phyloP scores from a whole-genome alignment of 495 filamentous ascomycete species.

The Penicillium manginii region DNA sequence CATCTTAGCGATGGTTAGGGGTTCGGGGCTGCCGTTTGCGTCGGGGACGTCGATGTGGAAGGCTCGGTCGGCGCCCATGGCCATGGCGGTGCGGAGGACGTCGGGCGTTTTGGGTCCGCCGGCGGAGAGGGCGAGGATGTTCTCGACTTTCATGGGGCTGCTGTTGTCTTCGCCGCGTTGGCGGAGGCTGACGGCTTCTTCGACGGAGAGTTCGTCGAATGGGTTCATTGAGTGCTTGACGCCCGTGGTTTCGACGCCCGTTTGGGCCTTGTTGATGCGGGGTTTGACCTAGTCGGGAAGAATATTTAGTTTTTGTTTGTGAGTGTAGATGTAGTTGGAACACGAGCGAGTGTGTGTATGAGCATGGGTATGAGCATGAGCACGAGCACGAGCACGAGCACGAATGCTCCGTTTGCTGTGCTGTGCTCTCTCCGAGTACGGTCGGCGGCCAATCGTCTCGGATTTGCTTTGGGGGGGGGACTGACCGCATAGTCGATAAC shows the following conservation, averaged over 20 bases:
- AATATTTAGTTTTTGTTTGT: slow-evolving; percentile 9
- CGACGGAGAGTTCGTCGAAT: slow-evolving; percentile 97
- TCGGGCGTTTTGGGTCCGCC: slow-evolving; percentile 87
- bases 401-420: neutral
- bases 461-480: slow-evolving; percentile 11
- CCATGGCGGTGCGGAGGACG: slow-evolving; percentile 92
- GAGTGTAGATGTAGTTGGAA: no score
- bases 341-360: no score
- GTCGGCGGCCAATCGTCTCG: slow-evolving; percentile 8
- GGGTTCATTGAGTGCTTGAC: slow-evolving; percentile 99
- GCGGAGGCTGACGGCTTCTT: slow-evolving; percentile 92
- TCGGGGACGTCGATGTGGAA: slow-evolving; percentile 80
- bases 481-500: slow-evolving; percentile 98
- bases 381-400: neutral
- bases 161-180: slow-evolving; percentile 60
- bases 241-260: slow-evolving; percentile 85
- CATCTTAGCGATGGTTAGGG: slow-evolving; percentile 87
- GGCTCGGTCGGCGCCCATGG: slow-evolving; percentile 92
- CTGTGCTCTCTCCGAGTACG: neutral
- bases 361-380: no score
- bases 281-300: slow-evolving; percentile 76
- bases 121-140: slow-evolving; percentile 87
- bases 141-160: slow-evolving; percentile 63
- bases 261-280: slow-evolving; percentile 93
- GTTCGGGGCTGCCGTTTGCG: slow-evolving; percentile 69